A percentile compares a stretch with the other conserved stretches of the same genome.
phyloP scores from a whole-genome alignment of 169 alveolate genomes.

The Blepharisma undulans region DNA sequence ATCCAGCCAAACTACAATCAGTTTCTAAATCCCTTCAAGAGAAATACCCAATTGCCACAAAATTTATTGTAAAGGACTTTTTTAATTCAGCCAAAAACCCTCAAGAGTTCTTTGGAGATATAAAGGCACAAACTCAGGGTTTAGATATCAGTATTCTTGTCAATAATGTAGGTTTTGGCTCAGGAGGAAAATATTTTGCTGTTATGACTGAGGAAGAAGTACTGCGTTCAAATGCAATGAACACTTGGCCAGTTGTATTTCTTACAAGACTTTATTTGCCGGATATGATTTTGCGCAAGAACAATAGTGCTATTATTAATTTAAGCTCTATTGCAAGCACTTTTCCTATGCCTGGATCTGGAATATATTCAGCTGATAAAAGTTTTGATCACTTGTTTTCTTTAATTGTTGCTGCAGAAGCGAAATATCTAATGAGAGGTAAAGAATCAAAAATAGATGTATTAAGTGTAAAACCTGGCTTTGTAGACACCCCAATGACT shows the following conservation, averaged over 20 bases:
- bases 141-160: slow-evolving; percentile 30
- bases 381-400: slow-evolving; percentile 1
- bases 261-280: not conserved
- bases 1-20: slow-evolving; percentile 27
- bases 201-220: not conserved
- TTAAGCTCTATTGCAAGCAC: not conserved
- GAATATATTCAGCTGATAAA: slow-evolving; percentile 11
- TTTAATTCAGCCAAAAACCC: not conserved
- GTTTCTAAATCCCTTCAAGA: not conserved
- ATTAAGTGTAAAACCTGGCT: slow-evolving; percentile 1
- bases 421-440: not conserved
- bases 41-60: not conserved
- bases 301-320: slow-evolving; percentile 5
- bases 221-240: not conserved
- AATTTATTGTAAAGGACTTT: not conserved
- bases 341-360: not conserved
- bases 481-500: slow-evolving; percentile 22
- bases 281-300: not conserved
- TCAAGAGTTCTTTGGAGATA: not conserved
- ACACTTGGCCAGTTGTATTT: slow-evolving; percentile 5
- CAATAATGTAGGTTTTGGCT: slow-evolving; percentile 34
- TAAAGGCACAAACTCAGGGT: not conserved
- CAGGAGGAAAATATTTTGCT: not conserved
- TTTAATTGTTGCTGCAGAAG: not conserved
- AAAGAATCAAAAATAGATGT: not conserved